Percentiles rank a stretch among this genome's conserved stretches.
These are phyloP conservation scores for Lyophyllum semitale DNA, from an alignment of 768 basidiomycete genomes.

Conservation along the genomic window DNA sequence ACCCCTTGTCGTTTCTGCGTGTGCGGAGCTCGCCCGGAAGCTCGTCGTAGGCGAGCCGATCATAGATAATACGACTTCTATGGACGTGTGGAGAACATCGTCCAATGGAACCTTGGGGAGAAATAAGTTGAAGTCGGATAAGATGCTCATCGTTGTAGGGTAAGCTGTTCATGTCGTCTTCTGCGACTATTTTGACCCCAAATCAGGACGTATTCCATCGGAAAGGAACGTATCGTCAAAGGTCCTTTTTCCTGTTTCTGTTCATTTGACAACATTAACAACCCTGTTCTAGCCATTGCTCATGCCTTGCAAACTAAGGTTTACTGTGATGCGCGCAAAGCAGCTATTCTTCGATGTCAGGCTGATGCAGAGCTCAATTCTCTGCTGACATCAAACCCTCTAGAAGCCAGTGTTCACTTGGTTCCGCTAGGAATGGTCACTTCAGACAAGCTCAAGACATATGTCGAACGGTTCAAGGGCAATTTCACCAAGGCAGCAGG, in stretches of 20 bases:
- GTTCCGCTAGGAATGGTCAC: slow-evolving; percentile 77
- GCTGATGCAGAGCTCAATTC: slow-evolving; percentile 80
- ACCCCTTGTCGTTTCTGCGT: slow-evolving; percentile 90
- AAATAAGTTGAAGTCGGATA: slow-evolving; percentile 37
- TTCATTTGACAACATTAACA: slow-evolving; percentile 1
- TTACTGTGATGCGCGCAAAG: slow-evolving; percentile 87
- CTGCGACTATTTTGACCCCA: neutral
- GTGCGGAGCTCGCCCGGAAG: slow-evolving; percentile 76
- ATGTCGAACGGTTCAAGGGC: slow-evolving; percentile 74
- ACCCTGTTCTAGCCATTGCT: slow-evolving; percentile 66
- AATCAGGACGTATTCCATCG: slow-evolving; percentile 89
- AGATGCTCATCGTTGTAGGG: slow-evolving; percentile 73
- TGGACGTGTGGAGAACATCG: slow-evolving; percentile 55
- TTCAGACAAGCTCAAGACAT: slow-evolving; percentile 74
- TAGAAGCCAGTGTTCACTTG: slow-evolving; percentile 80
- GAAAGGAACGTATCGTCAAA: slow-evolving; percentile 97
- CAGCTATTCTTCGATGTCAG: slow-evolving; percentile 81
- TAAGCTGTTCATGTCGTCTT: slow-evolving; percentile 28
- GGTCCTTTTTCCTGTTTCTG: slow-evolving; percentile 42
- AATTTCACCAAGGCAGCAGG: slow-evolving; percentile 74
- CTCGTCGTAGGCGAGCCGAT: slow-evolving; percentile 46
- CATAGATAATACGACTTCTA: slow-evolving; percentile 31
- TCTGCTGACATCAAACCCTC: slow-evolving; percentile 76
- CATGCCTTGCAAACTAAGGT: slow-evolving; percentile 78
- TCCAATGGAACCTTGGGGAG: slow-evolving; percentile 22